phyloP scores from a whole-genome alignment of 2,329 filamentous ascomycete genomes.

The Cercospora zeae-maydis region DNA sequence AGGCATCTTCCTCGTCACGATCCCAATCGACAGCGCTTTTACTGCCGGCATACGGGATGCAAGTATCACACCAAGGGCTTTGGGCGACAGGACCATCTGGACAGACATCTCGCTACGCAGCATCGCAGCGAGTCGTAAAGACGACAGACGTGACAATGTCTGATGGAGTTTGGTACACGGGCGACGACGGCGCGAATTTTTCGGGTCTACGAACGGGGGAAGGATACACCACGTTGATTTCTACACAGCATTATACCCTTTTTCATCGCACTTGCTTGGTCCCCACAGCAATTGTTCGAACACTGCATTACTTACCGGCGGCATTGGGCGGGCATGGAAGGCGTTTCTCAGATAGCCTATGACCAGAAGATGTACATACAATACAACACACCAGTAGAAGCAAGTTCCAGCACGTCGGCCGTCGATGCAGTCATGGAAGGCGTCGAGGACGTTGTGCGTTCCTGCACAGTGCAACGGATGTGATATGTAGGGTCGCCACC shows the following conservation, averaged over 20 bases:
- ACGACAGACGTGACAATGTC: not conserved
- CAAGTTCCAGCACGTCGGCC: too few relatives aligned
- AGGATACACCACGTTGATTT: not conserved
- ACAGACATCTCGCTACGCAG: slow-evolving; percentile 21
- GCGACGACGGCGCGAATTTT: not conserved
- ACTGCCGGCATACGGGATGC: slow-evolving; percentile 19
- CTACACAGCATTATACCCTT: not conserved
- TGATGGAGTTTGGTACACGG: not conserved
- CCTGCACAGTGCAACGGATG: not conserved
- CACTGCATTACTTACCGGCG: too few relatives aligned
- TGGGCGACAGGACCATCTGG: slow-evolving; percentile 24
- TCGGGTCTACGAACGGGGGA: not conserved
- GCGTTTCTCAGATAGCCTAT: not conserved
- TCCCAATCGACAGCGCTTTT: slow-evolving; percentile 21
- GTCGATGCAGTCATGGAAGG: too few relatives aligned
- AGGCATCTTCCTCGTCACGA: slow-evolving; percentile 25
- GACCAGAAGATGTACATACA: too few relatives aligned
- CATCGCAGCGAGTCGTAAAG: slow-evolving; percentile 18
- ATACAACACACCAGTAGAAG: too few relatives aligned
- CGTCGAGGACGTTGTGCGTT: too few relatives aligned
- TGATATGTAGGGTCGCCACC: not conserved
- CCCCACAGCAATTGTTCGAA: not conserved
- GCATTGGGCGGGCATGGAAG: too few relatives aligned
- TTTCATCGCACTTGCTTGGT: not conserved
- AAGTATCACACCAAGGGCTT: slow-evolving; percentile 25